A percentile compares a stretch with the other conserved stretches of the same genome.
phyloP scores from a whole-genome alignment of 139 green algal genomes.

The Chlamydomonas sp. region DNA sequence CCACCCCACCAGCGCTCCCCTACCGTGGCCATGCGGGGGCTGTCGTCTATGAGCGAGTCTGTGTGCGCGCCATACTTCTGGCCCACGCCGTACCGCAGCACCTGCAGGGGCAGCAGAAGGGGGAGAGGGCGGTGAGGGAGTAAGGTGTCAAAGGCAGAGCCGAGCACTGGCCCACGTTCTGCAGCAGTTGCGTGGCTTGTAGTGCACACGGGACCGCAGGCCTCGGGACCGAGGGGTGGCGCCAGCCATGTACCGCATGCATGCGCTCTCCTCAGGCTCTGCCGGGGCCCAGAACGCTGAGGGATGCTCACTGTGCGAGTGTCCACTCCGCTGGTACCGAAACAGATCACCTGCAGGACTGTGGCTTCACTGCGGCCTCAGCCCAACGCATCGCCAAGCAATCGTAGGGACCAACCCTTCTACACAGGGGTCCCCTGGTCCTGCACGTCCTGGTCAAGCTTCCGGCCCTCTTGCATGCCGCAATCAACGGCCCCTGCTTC shows the following conservation, averaged over 20 bases:
- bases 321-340: too few species aligned
- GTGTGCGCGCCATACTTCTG: slow-evolving; percentile 88
- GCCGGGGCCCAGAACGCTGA: neutral
- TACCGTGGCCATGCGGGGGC: slow-evolving; percentile 73
- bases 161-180: neutral
- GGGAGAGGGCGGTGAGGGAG: neutral
- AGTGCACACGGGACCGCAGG: neutral
- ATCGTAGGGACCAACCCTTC: too few species aligned
- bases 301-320: too few species aligned
- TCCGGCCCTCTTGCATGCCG: too few species aligned
- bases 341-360: too few species aligned
- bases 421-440: too few species aligned
- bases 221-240: neutral
- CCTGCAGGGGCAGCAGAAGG: slow-evolving; percentile 35
- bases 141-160: neutral
- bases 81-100: slow-evolving; percentile 77
- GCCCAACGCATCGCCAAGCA: too few species aligned
- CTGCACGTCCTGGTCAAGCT: too few species aligned
- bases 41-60: slow-evolving; percentile 73
- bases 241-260: neutral
- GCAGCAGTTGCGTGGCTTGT: neutral
- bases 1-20: neutral
- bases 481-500: too few species aligned
- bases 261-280: neutral
- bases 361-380: too few species aligned